Percentiles rank a stretch among this genome's conserved stretches.
Evolutionary conservation across 805 yeast genomes (phyloP).

Genomic region (Gaillardinia entomophila): DNA sequence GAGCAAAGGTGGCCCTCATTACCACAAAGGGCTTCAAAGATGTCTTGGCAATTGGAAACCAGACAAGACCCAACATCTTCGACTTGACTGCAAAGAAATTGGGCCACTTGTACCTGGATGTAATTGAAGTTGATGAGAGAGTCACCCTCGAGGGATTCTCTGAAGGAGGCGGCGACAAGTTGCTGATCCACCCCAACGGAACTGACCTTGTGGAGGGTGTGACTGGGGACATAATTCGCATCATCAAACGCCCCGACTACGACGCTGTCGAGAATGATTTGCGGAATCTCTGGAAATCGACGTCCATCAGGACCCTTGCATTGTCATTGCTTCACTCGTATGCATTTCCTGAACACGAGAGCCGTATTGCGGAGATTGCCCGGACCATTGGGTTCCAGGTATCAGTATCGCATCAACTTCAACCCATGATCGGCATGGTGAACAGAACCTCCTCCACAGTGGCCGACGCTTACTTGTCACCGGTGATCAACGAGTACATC

Average conservation of each 20-base stretch:
- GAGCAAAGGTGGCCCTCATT: conserved; percentile 78
- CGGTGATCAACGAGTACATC: conserved; percentile 30
- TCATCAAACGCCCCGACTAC: conserved; percentile 27
- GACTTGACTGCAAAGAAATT: conserved; percentile 73
- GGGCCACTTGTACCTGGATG: conserved; percentile 64
- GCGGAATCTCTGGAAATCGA: conserved; percentile 15
- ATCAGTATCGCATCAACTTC: conserved; percentile 34
- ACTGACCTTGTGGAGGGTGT: conserved; percentile 29
- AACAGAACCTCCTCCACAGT: conserved; percentile 37
- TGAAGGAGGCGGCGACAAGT: conserved; percentile 56
- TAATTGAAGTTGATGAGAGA: conserved; percentile 84
- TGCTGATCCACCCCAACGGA: conserved; percentile 15
- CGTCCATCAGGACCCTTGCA: conserved; percentile 24
- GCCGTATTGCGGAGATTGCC: conserved; percentile 27
- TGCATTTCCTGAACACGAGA: conserved; percentile 35
- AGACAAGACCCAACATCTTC: conserved; percentile 85
- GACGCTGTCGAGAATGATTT: conserved; percentile 16
- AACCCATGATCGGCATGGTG: conserved; percentile 41
- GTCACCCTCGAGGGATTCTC: conserved; percentile 71
- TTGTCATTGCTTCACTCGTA: conserved; percentile 37
- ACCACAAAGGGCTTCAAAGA: conserved; percentile 90
- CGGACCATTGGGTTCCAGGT: conserved; percentile 31
- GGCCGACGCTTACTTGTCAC: conserved; percentile 40
- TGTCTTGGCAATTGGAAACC: conserved; percentile 79
- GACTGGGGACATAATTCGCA: conserved; percentile 28